These are phyloP conservation scores for Spongospora subterranea DNA, from an alignment of 208 protist genomes.

Conservation along the genomic window DNA sequence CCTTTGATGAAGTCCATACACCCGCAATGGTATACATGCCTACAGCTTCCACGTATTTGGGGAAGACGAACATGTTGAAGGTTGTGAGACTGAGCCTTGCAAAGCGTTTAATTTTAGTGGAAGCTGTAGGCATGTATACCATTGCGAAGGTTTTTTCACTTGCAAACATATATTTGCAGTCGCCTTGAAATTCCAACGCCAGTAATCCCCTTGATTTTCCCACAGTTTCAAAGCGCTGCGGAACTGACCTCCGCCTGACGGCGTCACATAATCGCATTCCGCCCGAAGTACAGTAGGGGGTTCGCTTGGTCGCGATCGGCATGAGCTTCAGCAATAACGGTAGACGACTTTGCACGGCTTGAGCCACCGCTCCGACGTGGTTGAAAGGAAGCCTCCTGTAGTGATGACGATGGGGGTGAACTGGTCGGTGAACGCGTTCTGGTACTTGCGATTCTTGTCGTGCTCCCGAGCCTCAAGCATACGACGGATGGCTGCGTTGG, in stretches of 20 bases:
- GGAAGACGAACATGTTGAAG: too few species aligned
- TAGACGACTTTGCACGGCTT: too few species aligned
- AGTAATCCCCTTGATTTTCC: neutral
- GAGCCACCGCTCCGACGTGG: neutral
- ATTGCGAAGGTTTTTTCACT: neutral
- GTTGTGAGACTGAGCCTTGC: too few species aligned
- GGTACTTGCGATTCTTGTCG: neutral
- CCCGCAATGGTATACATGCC: constrained; percentile 4
- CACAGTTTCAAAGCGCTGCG: neutral
- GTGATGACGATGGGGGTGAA: neutral
- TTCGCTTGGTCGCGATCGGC: neutral
- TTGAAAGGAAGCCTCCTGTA: neutral
- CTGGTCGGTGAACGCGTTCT: neutral
- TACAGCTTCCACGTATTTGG: neutral
- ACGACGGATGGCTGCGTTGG: neutral
- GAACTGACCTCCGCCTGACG: too few species aligned
- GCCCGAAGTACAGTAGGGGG: neutral
- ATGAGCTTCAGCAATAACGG: too few species aligned
- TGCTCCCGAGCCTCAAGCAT: neutral
- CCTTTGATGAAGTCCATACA: constrained; percentile 46
- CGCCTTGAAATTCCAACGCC: neutral
- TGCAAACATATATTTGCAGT: neutral
- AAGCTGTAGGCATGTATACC: neutral
- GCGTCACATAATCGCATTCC: neutral
- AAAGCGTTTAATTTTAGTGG: too few species aligned